These are phyloP conservation scores for Bocquillonia castaneifolia DNA, from an alignment of 441 rosid species.

Conservation along the genomic window DNA sequence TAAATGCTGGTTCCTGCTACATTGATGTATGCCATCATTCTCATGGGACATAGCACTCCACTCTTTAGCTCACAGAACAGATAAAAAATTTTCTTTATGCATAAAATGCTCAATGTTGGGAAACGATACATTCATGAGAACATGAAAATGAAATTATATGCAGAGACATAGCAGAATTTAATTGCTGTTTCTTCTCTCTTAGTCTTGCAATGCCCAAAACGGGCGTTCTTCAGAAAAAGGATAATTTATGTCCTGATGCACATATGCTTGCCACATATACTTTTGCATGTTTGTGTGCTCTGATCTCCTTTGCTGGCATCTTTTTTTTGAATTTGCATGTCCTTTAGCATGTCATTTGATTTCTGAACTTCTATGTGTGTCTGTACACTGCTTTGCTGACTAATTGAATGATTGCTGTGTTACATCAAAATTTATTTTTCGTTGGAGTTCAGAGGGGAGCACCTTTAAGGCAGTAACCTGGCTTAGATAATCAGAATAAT, in stretches of 20 bases:
- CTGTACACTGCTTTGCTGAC: background rate
- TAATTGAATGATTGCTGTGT: background rate
- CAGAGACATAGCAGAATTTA: background rate
- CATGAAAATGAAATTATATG: background rate
- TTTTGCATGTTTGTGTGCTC: background rate
- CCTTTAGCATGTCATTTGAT: background rate
- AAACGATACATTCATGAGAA: background rate
- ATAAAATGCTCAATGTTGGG: background rate
- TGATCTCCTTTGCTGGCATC: background rate
- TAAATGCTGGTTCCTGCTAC: background rate
- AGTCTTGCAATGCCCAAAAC: background rate
- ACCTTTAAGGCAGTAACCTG: background rate
- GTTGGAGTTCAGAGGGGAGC: background rate
- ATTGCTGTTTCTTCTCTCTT: background rate
- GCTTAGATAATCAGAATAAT: background rate
- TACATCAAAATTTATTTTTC: background rate
- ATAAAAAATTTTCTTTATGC: no score
- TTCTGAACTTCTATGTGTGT: background rate
- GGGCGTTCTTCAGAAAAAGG: background rate
- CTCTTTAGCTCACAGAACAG: no score
- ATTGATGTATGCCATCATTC: no score
- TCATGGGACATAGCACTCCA: no score
- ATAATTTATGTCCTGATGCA: background rate
- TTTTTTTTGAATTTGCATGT: background rate
- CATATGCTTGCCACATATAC: no score